Base-by-base conservation (phyloP, 176 grass and related monocot species). In the Aegilops umbellulata region DNA sequence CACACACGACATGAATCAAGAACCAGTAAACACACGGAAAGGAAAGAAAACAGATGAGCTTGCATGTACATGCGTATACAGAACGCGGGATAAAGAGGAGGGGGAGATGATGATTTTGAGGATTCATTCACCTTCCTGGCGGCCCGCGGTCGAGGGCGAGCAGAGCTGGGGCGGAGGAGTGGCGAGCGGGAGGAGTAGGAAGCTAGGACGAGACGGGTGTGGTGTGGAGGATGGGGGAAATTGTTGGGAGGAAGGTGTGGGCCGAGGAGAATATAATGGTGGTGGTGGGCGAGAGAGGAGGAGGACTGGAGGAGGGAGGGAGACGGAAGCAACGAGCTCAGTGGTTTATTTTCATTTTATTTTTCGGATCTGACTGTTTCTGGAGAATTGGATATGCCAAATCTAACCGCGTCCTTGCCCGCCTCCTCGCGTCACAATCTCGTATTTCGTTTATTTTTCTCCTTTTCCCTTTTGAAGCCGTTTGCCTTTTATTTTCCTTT, bases 211-310 rank as follows among this genome's bases (percentile, higher is more conserved):
- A 44, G 85, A 63, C 26, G 75, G 80, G 39, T 65, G 74, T 47
- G 70, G 71, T 27, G 81, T 46, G 85, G 36, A 51, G 47, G 82
- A 81, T 73, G 44, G 77, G 62, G 51, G 39, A 65, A 88, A 82
- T 85, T 85, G 65, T 85, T 84, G 64, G 76, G 4, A 69, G 81
- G 76, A 61, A 80, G 69, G 62, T 31, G 85, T 69, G 81, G 69
- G 46, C 35, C 13, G 47, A 49, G 68, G 76, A 64, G 76, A 91
- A 87, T 91, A 81, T 91, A 91, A 85, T 2, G 84, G 30, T 57
- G 65, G 42, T 60, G 66, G 66, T 63, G 84, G 39, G 41, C 22
- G 62, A 30, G 61, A 60, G 13, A 8, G 3, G 55, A 80, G 36
- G 63, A 53, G 49, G 15, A 51, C 47, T 51, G 49, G 49, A 20